Base-by-base conservation (phyloP, 345 rosid genomes). In the Pugionium dolabratum region DNA sequence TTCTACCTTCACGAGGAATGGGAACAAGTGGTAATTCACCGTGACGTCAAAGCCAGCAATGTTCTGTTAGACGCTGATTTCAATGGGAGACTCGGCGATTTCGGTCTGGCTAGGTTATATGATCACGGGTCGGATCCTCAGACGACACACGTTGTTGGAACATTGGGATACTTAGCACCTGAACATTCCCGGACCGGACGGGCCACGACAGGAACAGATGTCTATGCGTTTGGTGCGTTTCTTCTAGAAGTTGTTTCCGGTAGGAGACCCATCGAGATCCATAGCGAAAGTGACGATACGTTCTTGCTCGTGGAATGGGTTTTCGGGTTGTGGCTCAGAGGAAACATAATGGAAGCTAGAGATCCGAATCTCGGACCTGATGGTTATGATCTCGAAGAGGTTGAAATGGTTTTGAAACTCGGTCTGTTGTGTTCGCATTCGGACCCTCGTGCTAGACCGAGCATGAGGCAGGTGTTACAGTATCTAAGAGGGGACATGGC, bases 91-190 rank as follows among this genome's bases (percentile, higher is more conserved):
- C 49, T 86, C 4, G 87, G 89, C 0, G 93, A 86, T 67, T 86
- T 86, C 39, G 89, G 93, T 4, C 80, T 86, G 6, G 87, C 89
- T 3, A 79, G 81, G 64, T 77, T 83, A 34, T 80, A 83, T 58
- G 85, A 83, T 59, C 93, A 84, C 4, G 87, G 86, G 3, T 67
- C 70, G 1, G 84, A 79, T 71, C 87, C 88, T 8, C 85, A 73
- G 62, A 84, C 89, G 0, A 87, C 93, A 9, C 82, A 65, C 2
- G 59, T 84, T 1, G 89, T 74, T 1, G 87, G 93, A 0, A 87
- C 89, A 1, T 66, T 81, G 26, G 93, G 89, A 2, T 86, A 86
- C 73, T 66, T 84, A 4, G 92, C 92, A 2, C 93, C 93, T 3
- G 89, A 86, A 39, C 81, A 77, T 54, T 69, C 77, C 1, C 32